Evolutionary conservation across 2,329 filamentous ascomycete species (phyloP).

Genomic region (Apiospora arundinis): DNA sequence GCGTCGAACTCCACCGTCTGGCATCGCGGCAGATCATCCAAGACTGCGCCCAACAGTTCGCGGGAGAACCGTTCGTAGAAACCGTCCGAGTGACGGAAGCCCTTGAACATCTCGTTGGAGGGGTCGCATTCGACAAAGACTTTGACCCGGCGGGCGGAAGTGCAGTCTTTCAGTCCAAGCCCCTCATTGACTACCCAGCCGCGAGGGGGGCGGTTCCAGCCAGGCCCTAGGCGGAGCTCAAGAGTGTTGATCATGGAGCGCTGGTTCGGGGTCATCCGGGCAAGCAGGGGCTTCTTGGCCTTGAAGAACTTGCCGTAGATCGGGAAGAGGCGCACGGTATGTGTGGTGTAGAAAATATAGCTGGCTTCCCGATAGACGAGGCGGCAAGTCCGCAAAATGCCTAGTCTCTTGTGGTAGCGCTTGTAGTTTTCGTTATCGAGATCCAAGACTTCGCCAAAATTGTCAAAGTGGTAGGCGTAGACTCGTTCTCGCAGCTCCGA

Average conservation of each 20-base stretch:
- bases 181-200: conserved; percentile 72
- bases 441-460: conserved; percentile 63
- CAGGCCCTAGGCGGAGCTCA: conserved; percentile 75
- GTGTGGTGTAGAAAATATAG: conserved; percentile 68
- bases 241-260: conserved; percentile 66
- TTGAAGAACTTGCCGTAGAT: conserved; percentile 72
- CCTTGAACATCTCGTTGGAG: conserved; percentile 69
- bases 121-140: conserved; percentile 79
- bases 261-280: conserved; percentile 67
- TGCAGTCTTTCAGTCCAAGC: conserved; percentile 68
- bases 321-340: conserved; percentile 71
- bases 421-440: conserved; percentile 71
- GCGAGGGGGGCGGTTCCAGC: conserved; percentile 72
- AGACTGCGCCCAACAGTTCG: conserved; percentile 60
- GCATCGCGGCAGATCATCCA: conserved; percentile 63
- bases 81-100: conserved; percentile 68
- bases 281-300: conserved; percentile 73
- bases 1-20: conserved; percentile 72
- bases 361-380: conserved; percentile 69
- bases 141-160: conserved; percentile 62
- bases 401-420: conserved; percentile 63
- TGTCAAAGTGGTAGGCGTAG: conserved; percentile 68
- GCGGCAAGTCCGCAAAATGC: conserved; percentile 65
- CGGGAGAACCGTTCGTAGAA: conserved; percentile 75
- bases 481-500: conserved; percentile 73